Percentiles rank a stretch among this genome's conserved stretches.
Conservation (phyloP, 2,329 filamentous ascomycete genomes). For the Ophiognomonia clavigignenti-juglandacearum region DNA sequence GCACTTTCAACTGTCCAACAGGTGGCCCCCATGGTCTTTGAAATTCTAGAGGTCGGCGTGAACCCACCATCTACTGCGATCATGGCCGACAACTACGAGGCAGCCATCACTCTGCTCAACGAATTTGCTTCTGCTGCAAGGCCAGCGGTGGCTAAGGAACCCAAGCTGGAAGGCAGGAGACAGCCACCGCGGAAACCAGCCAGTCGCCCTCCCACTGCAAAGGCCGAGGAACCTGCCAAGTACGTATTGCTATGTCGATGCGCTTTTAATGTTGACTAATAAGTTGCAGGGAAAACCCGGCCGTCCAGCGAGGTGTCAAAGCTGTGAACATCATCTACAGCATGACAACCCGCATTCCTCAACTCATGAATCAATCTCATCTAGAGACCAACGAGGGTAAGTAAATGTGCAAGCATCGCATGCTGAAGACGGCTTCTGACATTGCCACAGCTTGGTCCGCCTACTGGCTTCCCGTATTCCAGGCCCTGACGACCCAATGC, state of each 20-base stretch:
- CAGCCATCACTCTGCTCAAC: constrained; percentile 76
- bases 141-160: constrained; percentile 65
- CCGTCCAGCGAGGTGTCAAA: constrained; percentile 72
- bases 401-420: constrained; percentile 16
- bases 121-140: constrained; percentile 84
- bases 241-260: constrained; percentile 31
- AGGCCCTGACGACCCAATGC: constrained; percentile 82
- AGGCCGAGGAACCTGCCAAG: constrained; percentile 48
- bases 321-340: constrained; percentile 78
- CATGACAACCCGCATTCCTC: constrained; percentile 75
- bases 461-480: constrained; percentile 95
- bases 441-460: constrained; percentile 75
- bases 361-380: constrained; percentile 88
- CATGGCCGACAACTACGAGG: constrained; percentile 93
- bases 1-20: constrained; percentile 65
- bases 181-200: constrained; percentile 23
- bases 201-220: constrained; percentile 32
- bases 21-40: constrained; percentile 74
- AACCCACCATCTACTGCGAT: constrained; percentile 73
- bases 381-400: constrained; percentile 78
- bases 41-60: constrained; percentile 76
- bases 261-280: constrained; percentile 15
- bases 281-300: constrained; percentile 59
- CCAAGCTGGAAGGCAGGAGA: constrained; percentile 53
- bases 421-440: constrained; percentile 19